These are phyloP conservation scores for Litchi chinensis DNA, from an alignment of 345 rosid genomes.

Conservation along the genomic window DNA sequence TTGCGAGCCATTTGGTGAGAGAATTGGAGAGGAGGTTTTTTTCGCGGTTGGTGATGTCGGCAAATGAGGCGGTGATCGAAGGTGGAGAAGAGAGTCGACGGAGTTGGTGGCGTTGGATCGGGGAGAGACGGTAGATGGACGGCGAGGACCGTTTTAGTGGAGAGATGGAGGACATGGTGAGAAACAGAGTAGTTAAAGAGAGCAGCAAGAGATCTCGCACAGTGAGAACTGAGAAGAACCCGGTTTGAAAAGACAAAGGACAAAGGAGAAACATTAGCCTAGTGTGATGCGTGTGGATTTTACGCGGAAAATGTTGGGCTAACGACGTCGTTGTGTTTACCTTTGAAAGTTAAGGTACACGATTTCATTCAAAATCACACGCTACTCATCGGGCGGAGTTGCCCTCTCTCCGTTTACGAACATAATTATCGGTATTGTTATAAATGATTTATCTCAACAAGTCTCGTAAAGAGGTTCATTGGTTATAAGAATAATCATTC, in stretches of 20 bases:
- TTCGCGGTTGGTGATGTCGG: constrained; percentile 17
- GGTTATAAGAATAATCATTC: no score
- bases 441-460: no score
- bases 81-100: constrained; percentile 43
- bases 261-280: neutral
- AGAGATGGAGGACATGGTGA: constrained; percentile 42
- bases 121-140: constrained; percentile 35
- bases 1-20: constrained; percentile 54
- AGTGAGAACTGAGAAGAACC: neutral
- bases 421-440: no score
- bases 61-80: constrained; percentile 22
- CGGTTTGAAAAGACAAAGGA: neutral
- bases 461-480: no score
- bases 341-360: neutral
- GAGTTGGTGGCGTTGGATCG: constrained; percentile 49
- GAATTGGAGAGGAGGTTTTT: constrained; percentile 15
- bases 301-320: no score
- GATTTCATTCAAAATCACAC: no score
- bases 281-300: neutral
- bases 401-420: no score
- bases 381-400: no score
- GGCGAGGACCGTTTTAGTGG: constrained; percentile 43
- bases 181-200: neutral
- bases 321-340: neutral
- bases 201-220: no score